Evolutionary conservation across 75 land plant genomes (phyloP), one percentile per base, ranked within the genome.

Genomic region (Cunninghamia lanceolata): DNA sequence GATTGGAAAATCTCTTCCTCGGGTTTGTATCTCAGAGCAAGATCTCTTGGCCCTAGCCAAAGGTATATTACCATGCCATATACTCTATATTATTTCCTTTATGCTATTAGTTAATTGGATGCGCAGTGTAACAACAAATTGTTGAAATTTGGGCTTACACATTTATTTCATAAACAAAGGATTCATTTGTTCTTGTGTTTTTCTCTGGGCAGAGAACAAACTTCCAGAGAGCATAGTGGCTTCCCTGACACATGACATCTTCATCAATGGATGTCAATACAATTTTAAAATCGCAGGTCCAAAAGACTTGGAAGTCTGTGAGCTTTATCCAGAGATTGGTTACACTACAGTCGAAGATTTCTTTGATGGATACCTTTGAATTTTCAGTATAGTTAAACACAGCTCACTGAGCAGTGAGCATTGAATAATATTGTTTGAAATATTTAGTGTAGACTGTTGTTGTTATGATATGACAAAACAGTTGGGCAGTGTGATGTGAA

Each of bases 201-300:
- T 66, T 28, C 28, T 19, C 5, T 21, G 0, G 36, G 30, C 86
- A 87, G 88, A 40, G 0, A 52, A 84, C 28, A 50, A 30, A 2
- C 35, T 84, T 74, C 88, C 86, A 32, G 76, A 84, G 47, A 87
- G 83, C 87, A 84, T 84, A 25, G 81, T 85, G 46, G 66, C 86
- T 77, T 84, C 89, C 7, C 40, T 53, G 2, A 76, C 82, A 14
- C 86, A 89, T 50, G 80, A 86, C 80, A 86, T 86, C 81, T 89
- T 89, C 40, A 76, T 85, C 16, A 82, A 63, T n/a, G 89, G 88
- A 28, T 81, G 86, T 38, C 88, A 84, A 35, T 87, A 30, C 47
- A 56, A 52, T 11, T 89, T 86, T 50, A 83, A 89, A 46, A 86
- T 89, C 3, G 84, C 47, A 6, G 85, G 52, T 8, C 56, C 47